Conservation (phyloP, 129 eudicot species). For the Heracleum sosnowskyi region DNA sequence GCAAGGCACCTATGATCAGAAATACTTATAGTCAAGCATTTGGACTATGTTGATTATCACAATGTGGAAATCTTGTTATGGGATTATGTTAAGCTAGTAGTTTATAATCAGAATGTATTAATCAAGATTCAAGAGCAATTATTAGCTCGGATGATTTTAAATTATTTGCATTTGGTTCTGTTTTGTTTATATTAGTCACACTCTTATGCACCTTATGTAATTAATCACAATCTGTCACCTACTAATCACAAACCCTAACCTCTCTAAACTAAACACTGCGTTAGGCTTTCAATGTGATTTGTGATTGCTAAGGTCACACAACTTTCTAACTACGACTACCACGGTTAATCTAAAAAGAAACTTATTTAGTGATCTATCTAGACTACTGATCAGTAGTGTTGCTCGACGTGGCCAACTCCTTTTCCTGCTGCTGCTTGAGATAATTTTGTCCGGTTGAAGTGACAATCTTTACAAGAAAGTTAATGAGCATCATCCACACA, state of each 20-base stretch:
- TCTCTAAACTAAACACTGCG: neutral
- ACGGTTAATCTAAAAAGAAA: neutral
- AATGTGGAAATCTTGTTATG: too few species aligned
- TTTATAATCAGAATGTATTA: too few species aligned
- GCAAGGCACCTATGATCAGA: neutral
- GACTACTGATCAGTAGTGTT: conserved; percentile 1
- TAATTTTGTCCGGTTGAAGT: conserved; percentile 69
- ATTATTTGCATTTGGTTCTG: too few species aligned
- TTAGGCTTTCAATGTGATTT: neutral
- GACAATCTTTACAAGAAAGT: conserved; percentile 77
- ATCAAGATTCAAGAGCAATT: too few species aligned
- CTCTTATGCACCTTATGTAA: too few species aligned
- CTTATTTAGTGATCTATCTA: neutral
- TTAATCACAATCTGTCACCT: neutral
- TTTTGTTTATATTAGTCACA: too few species aligned
- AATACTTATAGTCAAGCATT: neutral
- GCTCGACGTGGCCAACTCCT: conserved; percentile 26
- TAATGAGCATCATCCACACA: conserved; percentile 72
- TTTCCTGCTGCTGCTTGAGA: conserved; percentile 69
- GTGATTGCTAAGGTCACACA: neutral
- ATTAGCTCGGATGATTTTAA: too few species aligned
- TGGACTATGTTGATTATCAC: neutral
- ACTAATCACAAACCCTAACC: neutral
- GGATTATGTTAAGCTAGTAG: too few species aligned
- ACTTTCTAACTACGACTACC: neutral